Conservation (phyloP, 2,329 filamentous ascomycete genomes). For the Colletotrichum eleusines region DNA sequence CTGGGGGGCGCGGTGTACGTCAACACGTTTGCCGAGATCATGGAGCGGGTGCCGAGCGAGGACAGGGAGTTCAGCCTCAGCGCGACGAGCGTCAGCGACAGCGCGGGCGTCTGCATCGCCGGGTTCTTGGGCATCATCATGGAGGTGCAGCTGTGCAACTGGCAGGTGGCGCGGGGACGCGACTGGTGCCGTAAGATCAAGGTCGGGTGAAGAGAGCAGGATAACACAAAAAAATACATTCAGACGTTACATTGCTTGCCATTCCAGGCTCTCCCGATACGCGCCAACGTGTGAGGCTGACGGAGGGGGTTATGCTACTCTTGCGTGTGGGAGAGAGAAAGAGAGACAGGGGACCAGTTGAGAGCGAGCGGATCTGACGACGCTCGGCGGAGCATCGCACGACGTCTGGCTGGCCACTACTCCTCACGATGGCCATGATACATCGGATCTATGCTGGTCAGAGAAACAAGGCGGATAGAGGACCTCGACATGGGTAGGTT, state of each 20-base stretch:
- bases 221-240: background rate
- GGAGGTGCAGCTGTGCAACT: constrained; percentile 84
- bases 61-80: constrained; percentile 93
- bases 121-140: constrained; percentile 86
- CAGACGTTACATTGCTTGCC: background rate
- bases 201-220: constrained; percentile 47
- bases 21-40: constrained; percentile 94
- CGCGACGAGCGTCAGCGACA: constrained; percentile 92
- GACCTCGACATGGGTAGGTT: background rate
- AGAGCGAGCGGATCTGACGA: no score
- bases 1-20: constrained; percentile 94
- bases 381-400: constrained; percentile 3
- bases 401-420: background rate
- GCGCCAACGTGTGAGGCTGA: background rate
- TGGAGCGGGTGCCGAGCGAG: constrained; percentile 79
- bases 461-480: background rate
- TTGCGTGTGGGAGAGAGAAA: background rate
- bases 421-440: background rate
- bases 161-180: constrained; percentile 85
- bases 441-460: background rate
- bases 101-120: constrained; percentile 88
- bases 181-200: constrained; percentile 76
- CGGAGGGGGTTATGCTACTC: constrained; percentile 5
- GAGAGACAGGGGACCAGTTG: no score
- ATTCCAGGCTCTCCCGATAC: background rate